Base-by-base conservation (phyloP, 352 stramenopile species). In the Globisporangium mamillatum region DNA sequence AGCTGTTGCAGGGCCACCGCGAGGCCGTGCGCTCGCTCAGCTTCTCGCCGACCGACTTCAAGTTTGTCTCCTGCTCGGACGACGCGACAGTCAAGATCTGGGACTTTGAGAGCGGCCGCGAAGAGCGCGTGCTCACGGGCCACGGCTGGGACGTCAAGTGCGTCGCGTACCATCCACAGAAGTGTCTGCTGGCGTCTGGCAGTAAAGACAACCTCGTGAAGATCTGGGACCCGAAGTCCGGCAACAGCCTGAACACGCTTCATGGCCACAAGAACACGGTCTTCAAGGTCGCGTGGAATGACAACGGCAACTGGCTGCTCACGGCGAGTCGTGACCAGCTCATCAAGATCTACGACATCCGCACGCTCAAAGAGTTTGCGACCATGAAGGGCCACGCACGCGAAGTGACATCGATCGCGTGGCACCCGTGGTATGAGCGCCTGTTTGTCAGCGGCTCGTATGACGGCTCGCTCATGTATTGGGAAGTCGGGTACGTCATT, bases 291-390 rank as follows among this genome's bases (percentile, higher is more conserved):
- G 82, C 91, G 38, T 99, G 97, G 97, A 99, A 99, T 78, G 82
- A 93, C 27, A 99, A 99, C 75, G 97, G 96, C 29, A 99, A 99
- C 81, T 99, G 97, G 97, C 68, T 99, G 61, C 80, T 98, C 32
- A 99, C 96, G 46, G 93, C 92, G 12, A 98, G 90, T 80, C 83
- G 96, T n/a, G 97, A 99, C 82, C 96, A 99, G 71, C 78, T 99
- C 44, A 98, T 99, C 68, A 99, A 99, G 78, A 86, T 99, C 44
- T 99, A 99, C 77, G 97, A 99, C 75, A 98, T 99, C 65, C 92
- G 97, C 46, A 98, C 90, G 56, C 95, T 99, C 80, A 99, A 97
- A 74, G 92, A 97, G 72, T 93, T 97, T 74, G 89, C 88, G 52
- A 98, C 94, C 27, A 82, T 99, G 38, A 98, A 98, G 70, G 96